These are phyloP conservation scores for Lactarius akahatsu DNA, from an alignment of 768 basidiomycete species.

Conservation along the genomic window DNA sequence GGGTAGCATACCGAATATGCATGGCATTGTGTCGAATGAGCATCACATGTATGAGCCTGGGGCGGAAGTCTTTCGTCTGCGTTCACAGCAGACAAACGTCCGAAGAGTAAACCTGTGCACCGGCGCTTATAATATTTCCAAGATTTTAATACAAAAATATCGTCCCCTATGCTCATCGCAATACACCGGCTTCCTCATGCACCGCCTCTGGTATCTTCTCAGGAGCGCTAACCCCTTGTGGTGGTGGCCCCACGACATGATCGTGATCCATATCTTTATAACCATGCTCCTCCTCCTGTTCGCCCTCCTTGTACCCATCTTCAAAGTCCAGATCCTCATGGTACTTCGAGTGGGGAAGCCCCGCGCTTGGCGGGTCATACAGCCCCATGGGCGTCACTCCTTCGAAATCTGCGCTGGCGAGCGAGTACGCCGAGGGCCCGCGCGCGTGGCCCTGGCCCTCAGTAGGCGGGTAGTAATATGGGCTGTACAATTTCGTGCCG, in stretches of 20 bases:
- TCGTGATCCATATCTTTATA: not conserved
- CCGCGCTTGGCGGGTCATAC: not conserved
- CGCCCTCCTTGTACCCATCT: not conserved
- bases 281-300: not conserved
- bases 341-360: not conserved
- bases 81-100: slow-evolving; percentile 21
- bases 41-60: slow-evolving; percentile 31
- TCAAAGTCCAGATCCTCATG: not conserved
- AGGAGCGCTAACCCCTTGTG: not conserved
- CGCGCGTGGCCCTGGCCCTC: slow-evolving; percentile 12
- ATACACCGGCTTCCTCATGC: not conserved
- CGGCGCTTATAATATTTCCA: not conserved
- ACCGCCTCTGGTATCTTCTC: not conserved
- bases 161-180: not conserved
- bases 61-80: slow-evolving; percentile 7
- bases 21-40: slow-evolving; percentile 44
- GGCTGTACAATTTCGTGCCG: slow-evolving; percentile 24
- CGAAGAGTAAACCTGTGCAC: slow-evolving; percentile 12
- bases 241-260: not conserved
- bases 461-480: slow-evolving; percentile 6
- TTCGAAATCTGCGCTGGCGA: slow-evolving; percentile 3
- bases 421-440: slow-evolving; percentile 2
- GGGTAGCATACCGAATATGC: slow-evolving; percentile 47
- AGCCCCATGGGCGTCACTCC: not conserved
- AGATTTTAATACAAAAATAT: not conserved